Evolutionary conservation across 805 yeast genomes (phyloP), one percentile per base, ranked within the genome.

Genomic region (Geotrichum ghanense): DNA sequence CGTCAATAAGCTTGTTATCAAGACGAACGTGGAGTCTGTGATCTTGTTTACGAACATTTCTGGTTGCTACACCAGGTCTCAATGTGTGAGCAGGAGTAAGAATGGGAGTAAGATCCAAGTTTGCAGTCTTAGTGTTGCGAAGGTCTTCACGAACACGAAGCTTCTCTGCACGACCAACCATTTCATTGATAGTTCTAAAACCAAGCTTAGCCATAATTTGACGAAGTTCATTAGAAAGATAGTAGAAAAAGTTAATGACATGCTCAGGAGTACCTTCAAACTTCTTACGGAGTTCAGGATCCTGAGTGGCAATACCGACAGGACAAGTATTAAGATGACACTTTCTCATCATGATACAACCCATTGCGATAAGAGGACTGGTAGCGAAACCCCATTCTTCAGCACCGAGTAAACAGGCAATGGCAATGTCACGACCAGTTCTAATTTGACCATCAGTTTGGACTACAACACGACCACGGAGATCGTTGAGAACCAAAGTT

Each of bases 351-450:
- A 88, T 81, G 63, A 90, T 83, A 73, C 98, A 90, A 51, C 97
- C 97, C 89, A 90, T 78, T 26, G 97, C 92, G 58, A 90, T 89
- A 64, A 90, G 76, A 39, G 98, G 97, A 53, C 96, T 81, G 22
- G 98, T 90, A 23, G 98, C 98, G 62, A 92, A 82, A 24, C 97
- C 96, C 83, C 95, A 92, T 64, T 92, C 95, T 67, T 90, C 98
- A 47, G 98, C 98, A 67, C 98, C 98, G 25, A 90, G 73, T 62
- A 90, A 71, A 64, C 95, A 85, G 5, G 97, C 98, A 65, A 92
- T 79, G 12, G 97, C 97, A 51, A 90, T 81, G 69, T 90, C 98
- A 59, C 96, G 81, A 54, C 97, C 97, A 17, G 97, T 90, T 68
- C 95, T 84, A 56, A 90, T 69, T 72, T 90, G 97, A 65, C 98